A percentile compares a stretch with the other conserved stretches of the same genome.
Conservation (phyloP, 176 grass and related monocot species). For the Musa troglodytarum region DNA sequence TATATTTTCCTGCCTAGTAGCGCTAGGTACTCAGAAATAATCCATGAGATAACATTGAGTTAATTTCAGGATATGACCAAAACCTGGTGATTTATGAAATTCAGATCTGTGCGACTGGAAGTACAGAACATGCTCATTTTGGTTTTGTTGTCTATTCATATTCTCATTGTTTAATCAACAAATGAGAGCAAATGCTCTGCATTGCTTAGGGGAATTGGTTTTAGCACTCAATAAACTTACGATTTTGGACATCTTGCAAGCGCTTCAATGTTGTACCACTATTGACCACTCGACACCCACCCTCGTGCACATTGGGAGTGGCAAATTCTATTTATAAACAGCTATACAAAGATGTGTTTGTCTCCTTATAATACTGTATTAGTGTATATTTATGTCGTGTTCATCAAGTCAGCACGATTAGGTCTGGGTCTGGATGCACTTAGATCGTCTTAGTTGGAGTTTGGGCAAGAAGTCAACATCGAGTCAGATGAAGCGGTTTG, state of each 20-base stretch:
- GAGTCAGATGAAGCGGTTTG: too few species aligned
- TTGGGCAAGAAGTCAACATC: too few species aligned
- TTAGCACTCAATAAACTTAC: slow-evolving; percentile 67
- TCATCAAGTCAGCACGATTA: too few species aligned
- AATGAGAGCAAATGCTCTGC: slow-evolving; percentile 84
- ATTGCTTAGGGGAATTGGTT: slow-evolving; percentile 89
- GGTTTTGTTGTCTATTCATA: slow-evolving; percentile 16
- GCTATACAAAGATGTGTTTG: slow-evolving; percentile 21
- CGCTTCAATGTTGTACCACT: slow-evolving; percentile 65
- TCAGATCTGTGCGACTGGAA: not conserved
- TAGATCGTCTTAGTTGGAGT: too few species aligned
- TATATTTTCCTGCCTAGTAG: too few species aligned
- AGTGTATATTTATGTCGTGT: too few species aligned
- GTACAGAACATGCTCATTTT: slow-evolving; percentile 5
- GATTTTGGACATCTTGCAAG: slow-evolving; percentile 60
- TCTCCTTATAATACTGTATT: not conserved
- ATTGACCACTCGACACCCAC: slow-evolving; percentile 90
- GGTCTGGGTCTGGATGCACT: too few species aligned
- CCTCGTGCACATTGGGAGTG: slow-evolving; percentile 93
- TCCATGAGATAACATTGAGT: not conserved
- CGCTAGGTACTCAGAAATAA: not conserved
- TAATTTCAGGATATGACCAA: not conserved
- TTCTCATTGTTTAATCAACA: slow-evolving; percentile 29
- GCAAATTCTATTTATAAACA: slow-evolving; percentile 86
- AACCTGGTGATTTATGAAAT: not conserved